Conservation (phyloP, 306 rosid species). For the Pachyrhizus erosus region DNA sequence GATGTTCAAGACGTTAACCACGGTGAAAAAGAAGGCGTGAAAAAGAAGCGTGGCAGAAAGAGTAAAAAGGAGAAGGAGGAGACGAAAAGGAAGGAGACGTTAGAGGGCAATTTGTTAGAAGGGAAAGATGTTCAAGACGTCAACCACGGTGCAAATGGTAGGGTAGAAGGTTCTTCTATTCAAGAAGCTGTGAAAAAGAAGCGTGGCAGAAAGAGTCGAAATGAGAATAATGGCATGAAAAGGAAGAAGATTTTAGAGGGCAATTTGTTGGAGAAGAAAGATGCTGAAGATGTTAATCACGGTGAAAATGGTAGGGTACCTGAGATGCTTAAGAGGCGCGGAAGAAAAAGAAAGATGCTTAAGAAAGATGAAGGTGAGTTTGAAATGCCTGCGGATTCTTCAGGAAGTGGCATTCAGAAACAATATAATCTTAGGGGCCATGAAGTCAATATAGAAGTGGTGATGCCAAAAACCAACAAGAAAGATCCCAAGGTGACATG, state of each 20-base stretch:
- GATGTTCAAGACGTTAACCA: not conserved
- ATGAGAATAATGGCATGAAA: not conserved
- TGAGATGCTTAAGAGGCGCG: not conserved
- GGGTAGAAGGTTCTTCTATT: not conserved
- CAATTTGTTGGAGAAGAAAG: not conserved
- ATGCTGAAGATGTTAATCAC: not conserved
- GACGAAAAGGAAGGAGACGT: not conserved
- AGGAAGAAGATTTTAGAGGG: not conserved
- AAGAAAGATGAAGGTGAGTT: not conserved
- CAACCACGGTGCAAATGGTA: not conserved
- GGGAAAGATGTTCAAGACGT: not conserved
- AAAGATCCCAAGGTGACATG: conserved; percentile 21
- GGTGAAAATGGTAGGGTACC: not conserved
- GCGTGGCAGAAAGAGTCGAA: conserved; percentile 25
- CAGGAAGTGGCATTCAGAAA: not conserved
- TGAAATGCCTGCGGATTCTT: conserved; percentile 3
- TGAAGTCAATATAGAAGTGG: not conserved
- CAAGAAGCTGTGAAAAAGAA: not conserved
- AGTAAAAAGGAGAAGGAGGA: conserved; percentile 3
- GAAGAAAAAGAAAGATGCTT: conserved; percentile 7
- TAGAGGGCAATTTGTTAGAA: not conserved
- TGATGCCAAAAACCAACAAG: not conserved
- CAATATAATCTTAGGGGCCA: not conserved
- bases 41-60: conserved; percentile 31
- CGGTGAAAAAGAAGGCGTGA: not conserved